Evolutionary conservation across 768 basidiomycete species (phyloP).

Genomic region (Phaffia tasmanica): DNA sequence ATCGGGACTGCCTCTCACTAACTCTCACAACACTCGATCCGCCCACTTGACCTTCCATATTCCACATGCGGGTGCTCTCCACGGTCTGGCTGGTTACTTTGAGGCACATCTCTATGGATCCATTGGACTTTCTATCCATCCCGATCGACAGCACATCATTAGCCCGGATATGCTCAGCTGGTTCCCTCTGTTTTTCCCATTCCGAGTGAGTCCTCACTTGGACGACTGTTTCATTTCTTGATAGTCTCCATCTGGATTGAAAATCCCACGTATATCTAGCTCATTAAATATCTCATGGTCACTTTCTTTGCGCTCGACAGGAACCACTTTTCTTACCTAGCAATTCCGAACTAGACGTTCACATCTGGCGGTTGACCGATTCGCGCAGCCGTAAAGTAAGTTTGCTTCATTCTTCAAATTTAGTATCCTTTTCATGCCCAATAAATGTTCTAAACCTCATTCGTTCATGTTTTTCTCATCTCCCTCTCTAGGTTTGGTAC

Average conservation of each 20-base stretch:
- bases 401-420: background rate
- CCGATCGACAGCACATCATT: constrained; percentile 67
- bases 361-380: constrained; percentile 87
- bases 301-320: constrained; percentile 41
- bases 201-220: constrained; percentile 51
- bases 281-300: background rate
- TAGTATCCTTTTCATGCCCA: background rate
- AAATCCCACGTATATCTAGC: background rate
- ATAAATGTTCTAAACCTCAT: background rate
- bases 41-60: constrained; percentile 80
- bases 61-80: constrained; percentile 83
- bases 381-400: constrained; percentile 47
- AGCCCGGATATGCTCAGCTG: constrained; percentile 98
- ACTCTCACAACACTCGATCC: constrained; percentile 86
- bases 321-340: constrained; percentile 88
- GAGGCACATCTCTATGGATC: constrained; percentile 86
- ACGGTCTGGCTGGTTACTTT: constrained; percentile 94
- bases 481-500: constrained; percentile 62
- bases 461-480: background rate
- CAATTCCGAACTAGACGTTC: constrained; percentile 81
- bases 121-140: constrained; percentile 86
- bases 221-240: background rate
- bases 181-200: constrained; percentile 96
- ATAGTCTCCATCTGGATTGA: too few relatives aligned
- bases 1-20: constrained; percentile 81